These are phyloP conservation scores for Candolleomyces eurysporus DNA, from an alignment of 768 basidiomycete genomes.

Conservation along the genomic window DNA sequence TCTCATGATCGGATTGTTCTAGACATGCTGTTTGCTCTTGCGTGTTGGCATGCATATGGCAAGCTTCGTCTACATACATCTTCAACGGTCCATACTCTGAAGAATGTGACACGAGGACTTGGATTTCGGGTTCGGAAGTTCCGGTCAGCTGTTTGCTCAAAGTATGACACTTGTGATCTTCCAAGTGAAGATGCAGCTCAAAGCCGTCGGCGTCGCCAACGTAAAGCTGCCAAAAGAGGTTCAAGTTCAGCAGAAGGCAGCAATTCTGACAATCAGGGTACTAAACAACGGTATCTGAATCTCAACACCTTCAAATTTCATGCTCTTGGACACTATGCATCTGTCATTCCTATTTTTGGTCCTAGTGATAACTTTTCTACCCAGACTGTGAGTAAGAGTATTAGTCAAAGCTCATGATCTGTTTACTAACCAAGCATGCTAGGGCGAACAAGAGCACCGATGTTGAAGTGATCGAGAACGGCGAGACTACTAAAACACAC, in stretches of 20 bases:
- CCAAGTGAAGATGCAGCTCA: slow-evolving; percentile 3
- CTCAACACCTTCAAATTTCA: slow-evolving; percentile 19
- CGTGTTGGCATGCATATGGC: slow-evolving; percentile 34
- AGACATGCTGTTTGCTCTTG: slow-evolving; percentile 26
- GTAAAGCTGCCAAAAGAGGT: background rate
- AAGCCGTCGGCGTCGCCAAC: background rate
- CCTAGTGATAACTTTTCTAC: slow-evolving; percentile 14
- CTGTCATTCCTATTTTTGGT: slow-evolving; percentile 4
- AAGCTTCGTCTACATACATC: slow-evolving; percentile 36
- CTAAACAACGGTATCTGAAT: slow-evolving; percentile 7
- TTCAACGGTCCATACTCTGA: slow-evolving; percentile 26
- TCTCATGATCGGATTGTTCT: slow-evolving; percentile 23
- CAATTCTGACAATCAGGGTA: slow-evolving; percentile 22
- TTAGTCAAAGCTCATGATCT: background rate
- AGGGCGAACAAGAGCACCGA: slow-evolving; percentile 39
- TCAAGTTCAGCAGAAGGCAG: slow-evolving; percentile 1
- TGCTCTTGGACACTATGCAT: slow-evolving; percentile 4
- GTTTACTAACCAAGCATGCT: background rate
- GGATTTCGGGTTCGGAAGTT: slow-evolving; percentile 24
- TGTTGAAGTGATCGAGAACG: too few relatives aligned
- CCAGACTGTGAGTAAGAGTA: slow-evolving; percentile 24
- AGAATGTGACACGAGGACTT: slow-evolving; percentile 24
- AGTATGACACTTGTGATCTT: slow-evolving; percentile 19
- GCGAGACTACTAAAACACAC: too few relatives aligned
- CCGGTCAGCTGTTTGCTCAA: slow-evolving; percentile 11